phyloP scores from a whole-genome alignment of 352 stramenopile genomes.

The Phytophthora podocarpi region DNA sequence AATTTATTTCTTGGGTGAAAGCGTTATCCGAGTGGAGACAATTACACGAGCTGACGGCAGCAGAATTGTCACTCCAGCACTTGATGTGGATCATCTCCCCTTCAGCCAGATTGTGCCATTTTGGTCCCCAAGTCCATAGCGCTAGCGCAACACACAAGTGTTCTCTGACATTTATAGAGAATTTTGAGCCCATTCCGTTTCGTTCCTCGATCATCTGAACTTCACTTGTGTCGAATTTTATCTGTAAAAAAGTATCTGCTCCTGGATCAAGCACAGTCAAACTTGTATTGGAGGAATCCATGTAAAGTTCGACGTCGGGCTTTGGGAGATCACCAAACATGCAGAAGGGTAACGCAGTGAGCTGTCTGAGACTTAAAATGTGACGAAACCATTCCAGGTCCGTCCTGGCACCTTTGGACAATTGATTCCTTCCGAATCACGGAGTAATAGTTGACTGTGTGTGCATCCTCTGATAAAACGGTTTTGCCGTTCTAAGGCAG shows the following conservation, averaged over 20 bases:
- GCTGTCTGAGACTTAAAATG: neutral
- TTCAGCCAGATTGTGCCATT: no score
- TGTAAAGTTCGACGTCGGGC: neutral
- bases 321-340: neutral
- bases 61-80: constrained; percentile 27
- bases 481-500: neutral
- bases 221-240: no score
- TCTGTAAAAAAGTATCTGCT: no score
- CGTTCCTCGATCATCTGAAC: no score
- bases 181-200: no score
- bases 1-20: constrained; percentile 36
- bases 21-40: constrained; percentile 4
- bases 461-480: neutral
- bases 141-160: no score
- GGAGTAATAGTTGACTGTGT: neutral
- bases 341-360: neutral
- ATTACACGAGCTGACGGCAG: constrained; percentile 18
- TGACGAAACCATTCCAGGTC: neutral
- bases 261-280: no score
- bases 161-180: no score
- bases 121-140: no score
- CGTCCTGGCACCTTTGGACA: neutral
- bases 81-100: no score
- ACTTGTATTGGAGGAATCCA: no score
- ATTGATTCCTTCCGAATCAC: neutral